A percentile compares a stretch with the other conserved stretches of the same genome.
Conservation (phyloP, 2,329 filamentous ascomycete species). For the Metarhizium brunneum region DNA sequence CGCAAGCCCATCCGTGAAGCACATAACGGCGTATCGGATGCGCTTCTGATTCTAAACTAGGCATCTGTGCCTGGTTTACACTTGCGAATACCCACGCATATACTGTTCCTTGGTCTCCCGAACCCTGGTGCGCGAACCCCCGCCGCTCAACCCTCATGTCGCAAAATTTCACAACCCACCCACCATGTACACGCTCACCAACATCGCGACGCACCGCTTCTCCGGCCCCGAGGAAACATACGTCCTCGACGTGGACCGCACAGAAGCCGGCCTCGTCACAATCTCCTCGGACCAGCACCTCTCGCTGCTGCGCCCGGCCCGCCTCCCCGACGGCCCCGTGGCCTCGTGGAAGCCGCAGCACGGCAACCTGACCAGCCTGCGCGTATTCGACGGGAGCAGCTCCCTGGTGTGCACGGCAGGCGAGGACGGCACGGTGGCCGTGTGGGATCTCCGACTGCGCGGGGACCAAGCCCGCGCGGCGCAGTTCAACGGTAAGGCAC, state of each 20-base stretch:
- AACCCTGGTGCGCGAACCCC: too few relatives aligned
- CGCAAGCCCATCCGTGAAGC: too few relatives aligned
- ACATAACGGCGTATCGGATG: too few relatives aligned
- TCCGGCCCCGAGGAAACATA: slow-evolving; percentile 34
- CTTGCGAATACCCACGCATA: too few relatives aligned
- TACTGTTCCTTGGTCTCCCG: too few relatives aligned
- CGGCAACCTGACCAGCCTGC: slow-evolving; percentile 54
- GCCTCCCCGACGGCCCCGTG: slow-evolving; percentile 41
- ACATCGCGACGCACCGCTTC: slow-evolving; percentile 21
- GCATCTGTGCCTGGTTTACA: too few relatives aligned
- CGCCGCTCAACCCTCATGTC: not conserved
- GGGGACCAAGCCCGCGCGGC: slow-evolving; percentile 28
- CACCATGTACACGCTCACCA: slow-evolving; percentile 25
- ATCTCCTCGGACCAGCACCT: slow-evolving; percentile 66
- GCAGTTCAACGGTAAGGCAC: slow-evolving; percentile 35
- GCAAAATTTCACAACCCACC: not conserved
- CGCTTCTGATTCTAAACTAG: too few relatives aligned
- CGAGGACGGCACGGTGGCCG: slow-evolving; percentile 56
- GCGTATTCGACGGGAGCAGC: slow-evolving; percentile 40
- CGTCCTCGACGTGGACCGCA: slow-evolving; percentile 48
- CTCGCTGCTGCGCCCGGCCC: slow-evolving; percentile 51
- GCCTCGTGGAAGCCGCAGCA: slow-evolving; percentile 44
- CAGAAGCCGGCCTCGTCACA: slow-evolving; percentile 42
- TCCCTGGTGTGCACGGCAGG: slow-evolving; percentile 59
- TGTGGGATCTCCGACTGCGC: slow-evolving; percentile 55